Percentiles rank a stretch among this genome's conserved stretches.
phyloP scores from a whole-genome alignment of 192 early-diverging fungal genomes.

The Piromyces finnis region DNA sequence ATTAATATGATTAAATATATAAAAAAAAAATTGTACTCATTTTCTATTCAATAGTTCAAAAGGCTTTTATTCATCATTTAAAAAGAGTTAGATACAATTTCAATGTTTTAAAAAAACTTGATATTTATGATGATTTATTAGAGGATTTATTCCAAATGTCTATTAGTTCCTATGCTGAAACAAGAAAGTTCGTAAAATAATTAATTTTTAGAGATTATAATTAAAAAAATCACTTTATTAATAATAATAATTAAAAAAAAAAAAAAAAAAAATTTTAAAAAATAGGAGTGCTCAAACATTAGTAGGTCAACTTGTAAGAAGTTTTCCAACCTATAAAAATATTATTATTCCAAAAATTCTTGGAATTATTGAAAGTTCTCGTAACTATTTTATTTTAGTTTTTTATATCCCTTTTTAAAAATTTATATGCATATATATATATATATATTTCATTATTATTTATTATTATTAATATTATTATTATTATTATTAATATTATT shows the following conservation, averaged over 20 bases:
- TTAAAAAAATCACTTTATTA: no score
- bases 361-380: neutral
- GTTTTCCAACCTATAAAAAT: neutral
- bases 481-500: no score
- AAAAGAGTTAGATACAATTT: constrained; percentile 32
- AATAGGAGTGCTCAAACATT: neutral
- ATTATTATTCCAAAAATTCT: neutral
- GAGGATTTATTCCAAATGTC: constrained; percentile 34
- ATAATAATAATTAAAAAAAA: no score
- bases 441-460: no score
- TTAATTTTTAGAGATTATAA: no score
- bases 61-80: constrained; percentile 28
- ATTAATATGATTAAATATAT: no score
- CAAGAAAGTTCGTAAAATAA: no score
- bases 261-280: no score
- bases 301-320: neutral
- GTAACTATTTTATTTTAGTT: neutral
- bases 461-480: no score
- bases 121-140: constrained; percentile 25
- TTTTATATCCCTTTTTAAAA: no score
- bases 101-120: constrained; percentile 17
- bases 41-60: constrained; percentile 21
- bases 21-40: no score
- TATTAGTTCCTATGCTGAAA: constrained; percentile 28
- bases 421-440: no score